Base-by-base conservation (phyloP, 2,329 filamentous ascomycete species). In the Herpotrichia juniperi region DNA sequence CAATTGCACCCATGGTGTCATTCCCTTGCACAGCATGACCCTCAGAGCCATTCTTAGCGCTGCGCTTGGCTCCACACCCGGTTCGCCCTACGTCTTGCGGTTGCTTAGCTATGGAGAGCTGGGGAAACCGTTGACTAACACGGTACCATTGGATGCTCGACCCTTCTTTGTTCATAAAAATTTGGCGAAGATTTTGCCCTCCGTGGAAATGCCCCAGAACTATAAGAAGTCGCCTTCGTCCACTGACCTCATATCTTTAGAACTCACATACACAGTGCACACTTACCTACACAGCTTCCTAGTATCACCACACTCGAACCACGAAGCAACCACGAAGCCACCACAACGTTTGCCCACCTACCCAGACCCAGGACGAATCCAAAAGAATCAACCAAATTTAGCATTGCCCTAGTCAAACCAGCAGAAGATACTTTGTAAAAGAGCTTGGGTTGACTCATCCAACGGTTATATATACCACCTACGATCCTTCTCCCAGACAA, bases 41-140 rank as follows among this genome's bases (percentile, higher is more conserved):
- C 37, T 24, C 7, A 19, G 37, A 11, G 19, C n/a, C 21, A 37
- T 43, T 58, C 47, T 31, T 54, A 50, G 51, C 43, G 51, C 46
- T 43, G 42, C 42, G 52, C 53, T 52, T 62, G 56, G 50, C 56
- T 62, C 61, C 66, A 60, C 60, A 51, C 42, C 51, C 58, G 59
- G 47, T 19, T 22, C 19, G 17, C 48, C 62, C 61, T 49, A 57
- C 53, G 51, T 57, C 60, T 53, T 64, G 62, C 56, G 52, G 58
- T 58, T 57, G 57, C 57, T 57, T 42, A 51, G 10, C 19, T 19
- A 8, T 44, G 42, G 28, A n/a, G 57, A 59, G 53, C 61, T 62
- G 59, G 63, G 59, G 57, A 61, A 63, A 61, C 58, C 53, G 43
- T 60, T 65, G 67, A 70, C 67, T 70, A 71, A 67, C 66, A 62